These are phyloP conservation scores for Aspergillus diversus DNA, from an alignment of 495 filamentous ascomycete species.

Conservation along the genomic window DNA sequence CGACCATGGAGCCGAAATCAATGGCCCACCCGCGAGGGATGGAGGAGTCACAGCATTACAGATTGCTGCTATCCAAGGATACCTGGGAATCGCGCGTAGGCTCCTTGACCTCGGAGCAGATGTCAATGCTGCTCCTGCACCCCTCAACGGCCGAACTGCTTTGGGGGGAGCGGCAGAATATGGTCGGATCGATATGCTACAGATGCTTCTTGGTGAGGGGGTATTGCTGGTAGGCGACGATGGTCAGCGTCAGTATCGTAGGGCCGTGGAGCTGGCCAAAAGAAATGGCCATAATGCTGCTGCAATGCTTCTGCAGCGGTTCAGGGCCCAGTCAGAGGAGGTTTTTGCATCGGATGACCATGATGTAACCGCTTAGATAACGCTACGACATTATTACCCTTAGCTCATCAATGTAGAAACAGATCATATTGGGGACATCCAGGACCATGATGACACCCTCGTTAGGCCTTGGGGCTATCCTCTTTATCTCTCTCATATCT, in stretches of 20 bases:
- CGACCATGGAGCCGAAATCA: slow-evolving; percentile 33
- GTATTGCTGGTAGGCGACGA: slow-evolving; percentile 31
- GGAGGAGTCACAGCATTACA: slow-evolving; percentile 27
- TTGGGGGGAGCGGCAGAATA: slow-evolving; percentile 47
- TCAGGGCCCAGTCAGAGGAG: too few relatives aligned
- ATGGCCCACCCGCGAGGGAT: slow-evolving; percentile 20
- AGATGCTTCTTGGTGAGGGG: slow-evolving; percentile 41
- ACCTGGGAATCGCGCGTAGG: slow-evolving; percentile 24
- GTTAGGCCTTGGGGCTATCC: too few relatives aligned
- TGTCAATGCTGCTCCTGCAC: slow-evolving; percentile 34
- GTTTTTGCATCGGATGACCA: too few relatives aligned
- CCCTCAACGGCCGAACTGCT: slow-evolving; percentile 39
- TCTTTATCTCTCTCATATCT: background rate
- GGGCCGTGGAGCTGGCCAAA: too few relatives aligned
- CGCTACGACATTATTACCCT: too few relatives aligned
- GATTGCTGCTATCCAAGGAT: slow-evolving; percentile 33
- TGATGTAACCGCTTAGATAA: too few relatives aligned
- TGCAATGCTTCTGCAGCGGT: too few relatives aligned
- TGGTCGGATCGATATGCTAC: slow-evolving; percentile 49
- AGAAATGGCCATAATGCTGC: too few relatives aligned
- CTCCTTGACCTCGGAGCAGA: slow-evolving; percentile 31
- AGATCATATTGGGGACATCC: too few relatives aligned
- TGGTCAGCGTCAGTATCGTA: background rate
- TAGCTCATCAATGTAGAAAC: too few relatives aligned
- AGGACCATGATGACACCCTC: too few relatives aligned